These are phyloP conservation scores for Blastocystis sp. DNA, from an alignment of 352 stramenopile species.

Conservation along the genomic window DNA sequence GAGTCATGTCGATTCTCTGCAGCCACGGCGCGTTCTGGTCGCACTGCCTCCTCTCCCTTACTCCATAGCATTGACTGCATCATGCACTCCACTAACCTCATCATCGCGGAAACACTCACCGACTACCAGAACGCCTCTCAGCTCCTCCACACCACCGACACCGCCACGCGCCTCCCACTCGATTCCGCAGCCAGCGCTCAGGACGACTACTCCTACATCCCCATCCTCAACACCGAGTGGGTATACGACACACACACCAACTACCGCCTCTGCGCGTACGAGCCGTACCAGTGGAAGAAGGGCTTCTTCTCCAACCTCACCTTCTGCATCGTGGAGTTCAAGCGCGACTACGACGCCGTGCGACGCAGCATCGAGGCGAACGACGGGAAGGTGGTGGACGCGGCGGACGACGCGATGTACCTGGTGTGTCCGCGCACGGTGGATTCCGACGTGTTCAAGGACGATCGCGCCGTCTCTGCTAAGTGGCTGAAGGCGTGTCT, in stretches of 20 bases:
- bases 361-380: conserved; percentile 36
- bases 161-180: neutral
- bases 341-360: conserved; percentile 36
- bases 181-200: neutral
- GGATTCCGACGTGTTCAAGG: conserved; percentile 54
- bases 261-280: conserved; percentile 9
- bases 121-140: conserved; percentile 16
- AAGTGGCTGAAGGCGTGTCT: conserved; percentile 51
- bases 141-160: neutral
- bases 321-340: conserved; percentile 65
- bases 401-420: neutral
- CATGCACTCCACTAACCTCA: conserved; percentile 25
- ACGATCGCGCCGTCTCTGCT: conserved; percentile 42
- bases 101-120: conserved; percentile 53
- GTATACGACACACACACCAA: conserved; percentile 45
- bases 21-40: conserved; percentile 55
- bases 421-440: conserved; percentile 59
- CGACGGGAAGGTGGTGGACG: neutral
- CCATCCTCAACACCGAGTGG: conserved; percentile 50
- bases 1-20: conserved; percentile 19
- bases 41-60: neutral
- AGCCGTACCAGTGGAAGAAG: conserved; percentile 13
- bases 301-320: conserved; percentile 65
- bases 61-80: conserved; percentile 28
- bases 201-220: conserved; percentile 21